These are phyloP conservation scores for Austropuccinia psidii DNA, from an alignment of 1,284 basidiomycete species.

Conservation along the genomic window DNA sequence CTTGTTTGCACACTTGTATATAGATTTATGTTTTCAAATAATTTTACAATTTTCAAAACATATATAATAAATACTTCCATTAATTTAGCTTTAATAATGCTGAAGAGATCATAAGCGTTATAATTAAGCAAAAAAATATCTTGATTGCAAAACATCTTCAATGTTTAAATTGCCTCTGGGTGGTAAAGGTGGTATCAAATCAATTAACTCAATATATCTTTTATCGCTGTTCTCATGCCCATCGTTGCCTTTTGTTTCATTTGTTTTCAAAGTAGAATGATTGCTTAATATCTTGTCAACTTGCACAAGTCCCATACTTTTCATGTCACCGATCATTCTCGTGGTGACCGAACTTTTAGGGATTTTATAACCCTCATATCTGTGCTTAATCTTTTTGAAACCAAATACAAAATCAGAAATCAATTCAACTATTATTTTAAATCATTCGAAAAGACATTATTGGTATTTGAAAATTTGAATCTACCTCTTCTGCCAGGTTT, in stretches of 20 bases:
- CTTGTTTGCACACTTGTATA: too few relatives aligned
- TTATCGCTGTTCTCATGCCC: slow-evolving; percentile 40
- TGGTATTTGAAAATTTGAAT: slow-evolving; percentile 13
- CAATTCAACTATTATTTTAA: background rate
- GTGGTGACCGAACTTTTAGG: slow-evolving; percentile 17
- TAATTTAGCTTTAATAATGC: too few relatives aligned
- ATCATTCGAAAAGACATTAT: background rate
- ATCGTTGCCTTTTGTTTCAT: slow-evolving; percentile 27
- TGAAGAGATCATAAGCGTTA: too few relatives aligned
- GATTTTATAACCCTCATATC: slow-evolving; percentile 25
- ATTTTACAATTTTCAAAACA: too few relatives aligned
- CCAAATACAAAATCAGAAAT: too few relatives aligned
- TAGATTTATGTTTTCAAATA: too few relatives aligned
- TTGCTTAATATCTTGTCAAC: background rate
- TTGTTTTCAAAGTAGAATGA: slow-evolving; percentile 5
- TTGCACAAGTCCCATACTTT: slow-evolving; percentile 3
- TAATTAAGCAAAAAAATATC: slow-evolving; percentile 79
- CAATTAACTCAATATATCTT: slow-evolving; percentile 64
- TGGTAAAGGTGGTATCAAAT: slow-evolving; percentile 74
- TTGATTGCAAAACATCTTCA: slow-evolving; percentile 66
- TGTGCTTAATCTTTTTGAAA: slow-evolving; percentile 3
- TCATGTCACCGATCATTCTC: slow-evolving; percentile 25
- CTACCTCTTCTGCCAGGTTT: slow-evolving; percentile 51
- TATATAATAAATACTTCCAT: too few relatives aligned
- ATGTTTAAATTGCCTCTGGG: slow-evolving; percentile 84